Base-by-base conservation (phyloP, 768 basidiomycete genomes). In the Termitomyces sp. region DNA sequence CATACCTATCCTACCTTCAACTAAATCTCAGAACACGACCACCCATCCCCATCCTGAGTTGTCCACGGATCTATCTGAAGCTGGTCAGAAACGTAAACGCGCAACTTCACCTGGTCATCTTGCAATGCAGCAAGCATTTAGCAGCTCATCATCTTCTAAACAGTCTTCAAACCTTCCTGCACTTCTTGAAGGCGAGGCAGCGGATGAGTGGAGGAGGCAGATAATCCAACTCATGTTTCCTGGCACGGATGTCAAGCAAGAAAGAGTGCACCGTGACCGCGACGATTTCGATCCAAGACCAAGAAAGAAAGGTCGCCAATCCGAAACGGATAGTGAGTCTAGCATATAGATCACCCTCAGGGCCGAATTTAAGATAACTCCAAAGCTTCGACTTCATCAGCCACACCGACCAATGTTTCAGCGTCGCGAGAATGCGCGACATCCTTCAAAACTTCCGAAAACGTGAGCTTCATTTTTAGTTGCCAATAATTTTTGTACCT, bases 201-300 rank as follows among this genome's bases (percentile, higher is more conserved):
- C 85, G 1, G 76, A 86, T 44, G 78, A 79, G 53, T 89, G 85
- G 81, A 77, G 84, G 41, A 71, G 68, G 22, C 65, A 80, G 16
- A 69, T 86, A 57, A 66, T 89, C 50, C 68, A 76, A 27, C 69
- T 72, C n/a, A 89, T 89, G 85, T 90, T 91, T 65, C 83, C 85
- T 36, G 76, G 69, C 6, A 74, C 78, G 49, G 58, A 69, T 63
- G 59, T 50, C 51, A 56, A 66, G 64, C 50, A 46, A 34, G 39
- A 60, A 52, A 52, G 30, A 58, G 47, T 37, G 12, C 37, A 3
- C 18, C 41, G 18, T 30, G 52, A 58, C 20, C 59, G 59, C 7
- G 57, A 55, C 34, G 36, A 48, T 31, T 24, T 1, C n/a, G 22
- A 4, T 45, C 49, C 8, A 52, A 54, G 16, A 46, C 37, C 30